Evolutionary conservation across 2,329 filamentous ascomycete species (phyloP).

Genomic region (Pestalotiopsis sp.): DNA sequence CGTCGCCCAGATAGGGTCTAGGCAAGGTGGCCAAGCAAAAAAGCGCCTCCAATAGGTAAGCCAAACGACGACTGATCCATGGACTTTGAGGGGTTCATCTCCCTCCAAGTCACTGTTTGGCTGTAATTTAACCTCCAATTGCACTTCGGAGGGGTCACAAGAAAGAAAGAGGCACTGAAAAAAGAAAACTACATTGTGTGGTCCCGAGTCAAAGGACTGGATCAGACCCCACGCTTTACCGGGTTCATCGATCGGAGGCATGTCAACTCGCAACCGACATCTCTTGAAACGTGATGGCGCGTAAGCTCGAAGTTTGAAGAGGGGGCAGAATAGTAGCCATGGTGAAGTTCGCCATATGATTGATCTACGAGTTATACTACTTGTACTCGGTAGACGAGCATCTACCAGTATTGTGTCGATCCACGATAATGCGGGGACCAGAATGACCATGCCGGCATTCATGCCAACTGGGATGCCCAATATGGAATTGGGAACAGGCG

Average conservation of each 20-base stretch:
- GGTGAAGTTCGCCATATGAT: background rate
- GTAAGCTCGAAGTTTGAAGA: background rate
- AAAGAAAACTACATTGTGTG: background rate
- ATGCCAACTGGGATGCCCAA: background rate
- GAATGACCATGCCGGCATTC: background rate
- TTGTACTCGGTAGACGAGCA: background rate
- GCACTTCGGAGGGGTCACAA: background rate
- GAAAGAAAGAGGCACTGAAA: background rate
- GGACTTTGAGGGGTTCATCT: too few species aligned
- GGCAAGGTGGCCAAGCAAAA: too few species aligned
- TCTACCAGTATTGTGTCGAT: background rate
- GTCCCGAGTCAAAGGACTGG: background rate
- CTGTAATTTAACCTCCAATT: background rate
- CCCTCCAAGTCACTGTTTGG: too few species aligned
- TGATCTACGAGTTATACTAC: too few species aligned
- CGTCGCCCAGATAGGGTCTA: too few species aligned
- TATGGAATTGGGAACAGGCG: background rate
- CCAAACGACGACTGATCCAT: too few species aligned
- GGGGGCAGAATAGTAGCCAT: background rate
- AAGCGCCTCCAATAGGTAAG: too few species aligned
- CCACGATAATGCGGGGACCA: background rate
- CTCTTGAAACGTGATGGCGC: constrained; percentile 7
- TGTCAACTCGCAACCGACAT: background rate
- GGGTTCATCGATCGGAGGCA: background rate
- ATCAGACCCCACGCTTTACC: background rate